Base-by-base conservation (phyloP, 2,329 filamentous ascomycete genomes). In the Diaporthe capsici region DNA sequence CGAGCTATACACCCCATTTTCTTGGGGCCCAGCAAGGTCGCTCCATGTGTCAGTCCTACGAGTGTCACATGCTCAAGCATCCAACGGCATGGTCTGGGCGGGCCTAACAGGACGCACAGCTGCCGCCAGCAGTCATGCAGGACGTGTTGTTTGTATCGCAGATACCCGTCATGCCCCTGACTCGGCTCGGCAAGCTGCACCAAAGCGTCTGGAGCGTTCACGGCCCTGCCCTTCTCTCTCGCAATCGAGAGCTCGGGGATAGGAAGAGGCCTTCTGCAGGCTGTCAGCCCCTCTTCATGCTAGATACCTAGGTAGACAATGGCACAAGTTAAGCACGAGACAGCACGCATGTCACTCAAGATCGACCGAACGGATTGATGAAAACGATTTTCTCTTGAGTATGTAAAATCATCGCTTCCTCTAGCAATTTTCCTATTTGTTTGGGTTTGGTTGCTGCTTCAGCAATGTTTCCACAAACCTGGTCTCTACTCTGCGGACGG, bases 401-500 rank as follows among this genome's bases (percentile, higher is more conserved):
- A 63, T 76, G 65, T 72, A 72, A 74, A 74, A 49, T 63, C 71
- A 74, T 72, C 71, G 76, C 58, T 72, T 70, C 72, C n/a, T 77
- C 71, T 76, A 72, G 58, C 71, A 76, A 49, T 73, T 77, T 77
- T 76, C 67, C 67, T 74, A 44, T 73, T 77, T 77, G 71, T 71
- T 77, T 76, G 61, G 60, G 58, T 71, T 76, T 77, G 65, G 51
- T 58, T 58, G 74, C 70, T 70, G 49, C 57, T 37, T 72, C 61
- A 73, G 53, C 58, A 44, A 55, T 22, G 31, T 60, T 63, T 73
- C 57, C 73, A 77, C 61, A 77, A 75, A 67, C 76, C 71, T 71
- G 60, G 57, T 75, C 71, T 75, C 73, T 77, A 75, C 67, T 72
- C 20, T 65, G 47, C 51, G 34, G 55, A 34, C 39, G 34, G n/a